A percentile compares a stretch with the other conserved stretches of the same genome.
Conservation (phyloP, 2,329 filamentous ascomycete genomes). For the Fusarium miscanthi region DNA sequence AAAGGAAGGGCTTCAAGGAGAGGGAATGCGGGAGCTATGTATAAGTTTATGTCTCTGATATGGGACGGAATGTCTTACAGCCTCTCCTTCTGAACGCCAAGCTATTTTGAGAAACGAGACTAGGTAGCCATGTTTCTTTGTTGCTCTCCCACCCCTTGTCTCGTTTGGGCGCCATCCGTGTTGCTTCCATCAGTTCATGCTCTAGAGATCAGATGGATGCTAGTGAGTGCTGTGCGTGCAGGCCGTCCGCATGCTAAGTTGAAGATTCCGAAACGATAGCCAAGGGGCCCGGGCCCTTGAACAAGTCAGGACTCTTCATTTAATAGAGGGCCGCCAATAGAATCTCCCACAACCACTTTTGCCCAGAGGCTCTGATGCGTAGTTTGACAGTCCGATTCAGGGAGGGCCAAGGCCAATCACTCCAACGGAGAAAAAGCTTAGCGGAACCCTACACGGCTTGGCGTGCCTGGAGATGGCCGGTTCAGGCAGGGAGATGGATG, state of each 20-base stretch:
- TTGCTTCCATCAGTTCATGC: slow-evolving; percentile 18
- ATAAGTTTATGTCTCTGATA: slow-evolving; percentile 42
- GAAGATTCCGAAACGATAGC: slow-evolving; percentile 30
- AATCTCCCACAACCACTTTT: background rate
- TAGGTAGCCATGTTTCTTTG: slow-evolving; percentile 1
- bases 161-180: background rate
- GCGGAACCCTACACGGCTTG: slow-evolving; percentile 11
- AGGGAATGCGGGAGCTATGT: slow-evolving; percentile 44
- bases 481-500: slow-evolving; percentile 26
- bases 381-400: slow-evolving; percentile 4
- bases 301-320: background rate
- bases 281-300: background rate
- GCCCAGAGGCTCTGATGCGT: slow-evolving; percentile 19
- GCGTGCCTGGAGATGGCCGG: slow-evolving; percentile 24
- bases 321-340: background rate
- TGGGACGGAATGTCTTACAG: slow-evolving; percentile 1
- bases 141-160: background rate
- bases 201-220: slow-evolving; percentile 10
- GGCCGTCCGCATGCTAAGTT: slow-evolving; percentile 2
- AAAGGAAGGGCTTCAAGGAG: slow-evolving; percentile 27
- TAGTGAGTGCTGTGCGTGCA: background rate
- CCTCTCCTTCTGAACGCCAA: background rate
- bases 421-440: slow-evolving; percentile 18
- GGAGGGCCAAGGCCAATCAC: slow-evolving; percentile 22
- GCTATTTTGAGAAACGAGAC: slow-evolving; percentile 15